These are phyloP conservation scores for Aspergillus intermedius DNA, from an alignment of 2,329 filamentous ascomycete genomes.

Conservation along the genomic window DNA sequence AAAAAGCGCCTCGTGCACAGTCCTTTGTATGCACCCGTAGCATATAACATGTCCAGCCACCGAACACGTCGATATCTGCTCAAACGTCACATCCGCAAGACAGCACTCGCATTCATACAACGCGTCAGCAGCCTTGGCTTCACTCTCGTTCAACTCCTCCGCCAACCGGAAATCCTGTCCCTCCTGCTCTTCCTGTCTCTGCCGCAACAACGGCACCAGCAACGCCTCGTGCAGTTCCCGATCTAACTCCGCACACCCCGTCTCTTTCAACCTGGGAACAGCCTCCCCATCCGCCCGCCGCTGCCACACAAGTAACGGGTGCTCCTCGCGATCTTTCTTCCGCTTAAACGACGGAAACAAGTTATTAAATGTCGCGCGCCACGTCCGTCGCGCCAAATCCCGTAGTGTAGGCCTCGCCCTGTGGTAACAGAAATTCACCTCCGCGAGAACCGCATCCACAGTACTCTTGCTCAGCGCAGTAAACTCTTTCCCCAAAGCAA, in stretches of 20 bases:
- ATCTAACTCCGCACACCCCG: conserved; percentile 40
- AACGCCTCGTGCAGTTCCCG: conserved; percentile 34
- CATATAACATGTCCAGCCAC: conserved; percentile 40
- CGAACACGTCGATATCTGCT: conserved; percentile 43
- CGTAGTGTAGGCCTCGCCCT: conserved; percentile 38
- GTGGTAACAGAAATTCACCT: conserved; percentile 42
- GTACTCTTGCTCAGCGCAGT: conserved; percentile 37
- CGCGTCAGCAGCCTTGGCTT: conserved; percentile 36
- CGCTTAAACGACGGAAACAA: conserved; percentile 38
- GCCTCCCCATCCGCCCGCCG: conserved; percentile 23
- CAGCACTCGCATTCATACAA: conserved; percentile 46
- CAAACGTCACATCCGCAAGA: conserved; percentile 42
- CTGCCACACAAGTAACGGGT: conserved; percentile 36
- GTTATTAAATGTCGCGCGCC: conserved; percentile 40
- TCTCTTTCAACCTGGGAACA: conserved; percentile 33
- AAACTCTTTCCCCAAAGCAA: conserved; percentile 38
- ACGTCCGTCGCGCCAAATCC: conserved; percentile 38
- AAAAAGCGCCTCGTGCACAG: conserved; percentile 80
- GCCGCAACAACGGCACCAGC: conserved; percentile 31
- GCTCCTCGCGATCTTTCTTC: conserved; percentile 34
- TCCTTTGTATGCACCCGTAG: conserved; percentile 71
- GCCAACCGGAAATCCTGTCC: conserved; percentile 33
- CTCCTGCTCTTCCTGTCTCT: conserved; percentile 31
- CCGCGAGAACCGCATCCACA: conserved; percentile 42
- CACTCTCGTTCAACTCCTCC: conserved; percentile 36